phyloP scores from a whole-genome alignment of 371 early-diverging fungal genomes.

The Syncephalastrum racemosum region DNA sequence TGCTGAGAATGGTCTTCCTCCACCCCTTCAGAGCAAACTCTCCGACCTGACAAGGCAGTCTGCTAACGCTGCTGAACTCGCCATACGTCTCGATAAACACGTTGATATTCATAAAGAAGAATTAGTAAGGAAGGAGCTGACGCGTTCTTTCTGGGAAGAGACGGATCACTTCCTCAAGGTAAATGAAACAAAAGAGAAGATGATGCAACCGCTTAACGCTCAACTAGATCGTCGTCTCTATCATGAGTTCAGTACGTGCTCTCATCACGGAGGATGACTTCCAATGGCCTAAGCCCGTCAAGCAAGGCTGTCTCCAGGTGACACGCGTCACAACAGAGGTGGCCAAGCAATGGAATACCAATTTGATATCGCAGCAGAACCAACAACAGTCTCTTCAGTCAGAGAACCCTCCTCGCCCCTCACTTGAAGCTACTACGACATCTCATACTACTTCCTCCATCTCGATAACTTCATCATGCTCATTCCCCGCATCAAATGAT shows the following conservation, averaged over 20 bases:
- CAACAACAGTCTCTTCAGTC: too few species aligned
- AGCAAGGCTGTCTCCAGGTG: conserved; percentile 47
- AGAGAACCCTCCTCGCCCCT: too few species aligned
- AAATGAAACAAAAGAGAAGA: neutral
- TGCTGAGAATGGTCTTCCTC: conserved; percentile 7
- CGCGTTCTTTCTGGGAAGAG: conserved; percentile 36
- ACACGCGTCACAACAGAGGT: conserved; percentile 53
- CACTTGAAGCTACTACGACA: too few species aligned
- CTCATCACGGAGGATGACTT: conserved; percentile 48
- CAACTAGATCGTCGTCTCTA: conserved; percentile 35
- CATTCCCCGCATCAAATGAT: too few species aligned
- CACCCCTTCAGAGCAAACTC: conserved; percentile 23
- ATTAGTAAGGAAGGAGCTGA: conserved; percentile 16
- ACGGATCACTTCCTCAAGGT: conserved; percentile 45
- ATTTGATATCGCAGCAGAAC: too few species aligned
- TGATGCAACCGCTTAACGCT: neutral
- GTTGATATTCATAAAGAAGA: neutral
- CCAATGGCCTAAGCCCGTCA: conserved; percentile 41
- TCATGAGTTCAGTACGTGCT: conserved; percentile 39
- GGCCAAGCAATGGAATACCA: conserved; percentile 44
- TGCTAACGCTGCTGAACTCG: conserved; percentile 28
- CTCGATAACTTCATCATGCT: too few species aligned
- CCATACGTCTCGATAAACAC: conserved; percentile 23
- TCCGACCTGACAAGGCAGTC: conserved; percentile 24
- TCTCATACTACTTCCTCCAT: too few species aligned